Percentiles rank a stretch among this genome's conserved stretches.
These are phyloP conservation scores for Candida berthetii DNA, from an alignment of 805 yeast species.

Conservation along the genomic window DNA sequence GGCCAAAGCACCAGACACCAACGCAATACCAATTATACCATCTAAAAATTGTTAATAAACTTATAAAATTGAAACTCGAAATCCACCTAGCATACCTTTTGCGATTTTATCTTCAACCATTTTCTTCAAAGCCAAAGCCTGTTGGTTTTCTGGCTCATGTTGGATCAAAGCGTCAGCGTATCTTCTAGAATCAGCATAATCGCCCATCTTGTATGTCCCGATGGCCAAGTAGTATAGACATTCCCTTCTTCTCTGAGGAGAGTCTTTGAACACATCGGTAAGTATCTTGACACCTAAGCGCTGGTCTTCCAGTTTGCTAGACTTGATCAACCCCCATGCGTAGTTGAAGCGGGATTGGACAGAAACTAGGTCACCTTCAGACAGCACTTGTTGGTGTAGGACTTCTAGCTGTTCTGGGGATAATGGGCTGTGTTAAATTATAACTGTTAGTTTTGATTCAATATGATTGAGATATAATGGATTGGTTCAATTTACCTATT, in stretches of 20 bases:
- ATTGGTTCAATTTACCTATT: constrained; percentile 13
- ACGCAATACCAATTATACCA: constrained; percentile 83
- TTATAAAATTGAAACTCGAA: not conserved
- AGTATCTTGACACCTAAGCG: constrained; percentile 74
- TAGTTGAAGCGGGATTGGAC: constrained; percentile 87
- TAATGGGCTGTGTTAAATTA: constrained; percentile 38
- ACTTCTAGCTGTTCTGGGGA: constrained; percentile 71
- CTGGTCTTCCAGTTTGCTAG: constrained; percentile 55
- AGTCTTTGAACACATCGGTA: constrained; percentile 62
- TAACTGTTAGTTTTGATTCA: no score
- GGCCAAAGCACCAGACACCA: constrained; percentile 82
- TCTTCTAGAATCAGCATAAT: constrained; percentile 77
- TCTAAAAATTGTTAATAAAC: constrained; percentile 31
- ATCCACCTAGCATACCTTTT: constrained; percentile 27
- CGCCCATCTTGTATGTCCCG: constrained; percentile 86
- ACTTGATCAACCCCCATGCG: constrained; percentile 93
- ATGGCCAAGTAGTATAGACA: constrained; percentile 81
- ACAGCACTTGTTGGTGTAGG: constrained; percentile 67
- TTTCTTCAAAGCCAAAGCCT: constrained; percentile 64
- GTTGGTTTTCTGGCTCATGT: constrained; percentile 81
- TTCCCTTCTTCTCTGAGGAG: constrained; percentile 82
- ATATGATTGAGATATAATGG: no score
- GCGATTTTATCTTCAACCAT: constrained; percentile 82
- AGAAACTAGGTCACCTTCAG: constrained; percentile 76
- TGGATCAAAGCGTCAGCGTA: constrained; percentile 73